Percentiles rank a stretch among this genome's conserved stretches.
These are phyloP conservation scores for Microdochium nivale DNA, from an alignment of 2,329 filamentous ascomycete species.

Conservation along the genomic window DNA sequence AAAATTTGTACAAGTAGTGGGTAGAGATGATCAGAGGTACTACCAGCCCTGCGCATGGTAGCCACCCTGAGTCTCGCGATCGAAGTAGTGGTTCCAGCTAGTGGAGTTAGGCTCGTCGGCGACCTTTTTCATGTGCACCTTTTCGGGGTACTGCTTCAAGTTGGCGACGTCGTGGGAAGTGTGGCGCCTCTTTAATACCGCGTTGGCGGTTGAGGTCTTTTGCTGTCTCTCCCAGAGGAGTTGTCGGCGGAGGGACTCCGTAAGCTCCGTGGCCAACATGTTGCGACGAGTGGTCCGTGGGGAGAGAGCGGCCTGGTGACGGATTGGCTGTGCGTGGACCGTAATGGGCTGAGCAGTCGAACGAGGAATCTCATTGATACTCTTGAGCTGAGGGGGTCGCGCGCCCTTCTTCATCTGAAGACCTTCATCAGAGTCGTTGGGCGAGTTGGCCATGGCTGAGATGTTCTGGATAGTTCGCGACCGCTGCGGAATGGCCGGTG, in stretches of 20 bases:
- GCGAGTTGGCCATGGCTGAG: slow-evolving; percentile 36
- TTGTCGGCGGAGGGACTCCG: slow-evolving; percentile 83
- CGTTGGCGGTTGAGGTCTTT: slow-evolving; percentile 81
- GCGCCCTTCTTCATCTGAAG: slow-evolving; percentile 56
- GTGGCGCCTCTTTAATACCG: slow-evolving; percentile 81
- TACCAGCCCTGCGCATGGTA: slow-evolving; percentile 84
- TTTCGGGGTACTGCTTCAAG: slow-evolving; percentile 71
- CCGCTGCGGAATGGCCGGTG: slow-evolving; percentile 62
- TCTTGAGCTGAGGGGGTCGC: slow-evolving; percentile 37
- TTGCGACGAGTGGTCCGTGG: slow-evolving; percentile 87
- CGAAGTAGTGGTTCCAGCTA: slow-evolving; percentile 82
- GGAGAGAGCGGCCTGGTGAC: slow-evolving; percentile 70
- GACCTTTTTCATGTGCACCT: slow-evolving; percentile 44
- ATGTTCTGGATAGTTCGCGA: slow-evolving; percentile 39
- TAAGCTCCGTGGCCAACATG: slow-evolving; percentile 92
- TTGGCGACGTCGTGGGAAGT: slow-evolving; percentile 88
- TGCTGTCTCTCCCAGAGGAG: slow-evolving; percentile 94
- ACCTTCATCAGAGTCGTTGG: slow-evolving; percentile 53
- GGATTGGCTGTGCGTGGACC: slow-evolving; percentile 54
- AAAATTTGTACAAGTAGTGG: slow-evolving; percentile 18
- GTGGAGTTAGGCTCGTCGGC: slow-evolving; percentile 51
- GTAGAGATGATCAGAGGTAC: slow-evolving; percentile 10
- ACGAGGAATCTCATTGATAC: slow-evolving; percentile 55
- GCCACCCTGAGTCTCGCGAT: slow-evolving; percentile 66
- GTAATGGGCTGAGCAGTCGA: slow-evolving; percentile 70